A percentile compares a stretch with the other conserved stretches of the same genome.
These are phyloP conservation scores for Coemansia sp. DNA, from an alignment of 192 early-diverging fungal species.

Conservation along the genomic window DNA sequence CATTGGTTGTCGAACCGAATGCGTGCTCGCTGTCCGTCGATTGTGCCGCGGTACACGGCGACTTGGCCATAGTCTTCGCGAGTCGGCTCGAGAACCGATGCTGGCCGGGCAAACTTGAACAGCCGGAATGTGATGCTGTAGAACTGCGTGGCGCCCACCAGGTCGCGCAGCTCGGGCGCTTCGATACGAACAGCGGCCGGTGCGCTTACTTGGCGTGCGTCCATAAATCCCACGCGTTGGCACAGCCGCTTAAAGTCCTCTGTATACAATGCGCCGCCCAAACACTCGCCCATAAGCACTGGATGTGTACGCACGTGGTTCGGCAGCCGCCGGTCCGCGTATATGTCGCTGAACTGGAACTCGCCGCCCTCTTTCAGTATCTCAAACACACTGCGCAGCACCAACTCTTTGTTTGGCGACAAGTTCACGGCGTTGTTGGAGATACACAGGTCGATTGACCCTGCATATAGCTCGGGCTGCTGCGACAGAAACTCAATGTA, in stretches of 20 bases:
- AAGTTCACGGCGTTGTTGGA: slow-evolving; percentile 54
- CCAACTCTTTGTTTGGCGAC: slow-evolving; percentile 51
- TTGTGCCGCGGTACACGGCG: slow-evolving; percentile 47
- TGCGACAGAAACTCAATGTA: slow-evolving; percentile 50
- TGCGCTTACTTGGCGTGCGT: slow-evolving; percentile 24
- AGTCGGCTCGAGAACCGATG: slow-evolving; percentile 43
- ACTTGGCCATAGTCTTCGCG: slow-evolving; percentile 48
- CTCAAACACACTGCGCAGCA: slow-evolving; percentile 44
- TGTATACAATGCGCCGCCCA: slow-evolving; percentile 45
- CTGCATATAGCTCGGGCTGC: slow-evolving; percentile 21
- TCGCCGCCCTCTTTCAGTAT: slow-evolving; percentile 42
- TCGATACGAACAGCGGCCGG: slow-evolving; percentile 39
- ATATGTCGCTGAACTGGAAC: slow-evolving; percentile 51
- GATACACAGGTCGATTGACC: slow-evolving; percentile 50
- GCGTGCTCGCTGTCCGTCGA: slow-evolving; percentile 35
- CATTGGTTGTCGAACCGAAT: slow-evolving; percentile 33
- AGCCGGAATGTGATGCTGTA: slow-evolving; percentile 50
- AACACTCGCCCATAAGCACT: slow-evolving; percentile 49
- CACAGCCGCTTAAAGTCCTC: slow-evolving; percentile 44
- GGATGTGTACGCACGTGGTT: slow-evolving; percentile 32
- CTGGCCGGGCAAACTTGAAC: slow-evolving; percentile 52
- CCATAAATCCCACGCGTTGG: slow-evolving; percentile 33
- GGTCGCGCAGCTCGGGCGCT: slow-evolving; percentile 40
- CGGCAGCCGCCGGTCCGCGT: slow-evolving; percentile 47
- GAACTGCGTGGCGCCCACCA: slow-evolving; percentile 50